These are phyloP conservation scores for Colletotrichum aenigma DNA, from an alignment of 2,329 filamentous ascomycete genomes.

Conservation along the genomic window DNA sequence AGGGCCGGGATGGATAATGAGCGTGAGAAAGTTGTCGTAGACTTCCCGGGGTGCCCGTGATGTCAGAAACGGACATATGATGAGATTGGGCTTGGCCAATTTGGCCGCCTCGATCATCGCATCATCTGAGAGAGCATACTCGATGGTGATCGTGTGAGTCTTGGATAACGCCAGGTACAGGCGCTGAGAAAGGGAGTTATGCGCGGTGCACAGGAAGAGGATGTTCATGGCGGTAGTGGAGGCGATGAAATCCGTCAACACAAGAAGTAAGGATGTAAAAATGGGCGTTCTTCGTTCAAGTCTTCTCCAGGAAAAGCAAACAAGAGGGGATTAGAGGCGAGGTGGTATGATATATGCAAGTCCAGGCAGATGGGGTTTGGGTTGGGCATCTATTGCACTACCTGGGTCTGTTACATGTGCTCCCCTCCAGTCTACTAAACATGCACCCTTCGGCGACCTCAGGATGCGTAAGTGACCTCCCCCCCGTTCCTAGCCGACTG, in stretches of 20 bases:
- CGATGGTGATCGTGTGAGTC: conserved; percentile 40
- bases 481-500: neutral
- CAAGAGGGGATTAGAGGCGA: neutral
- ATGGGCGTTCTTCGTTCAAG: neutral
- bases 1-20: conserved; percentile 45
- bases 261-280: neutral
- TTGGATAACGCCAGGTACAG: conserved; percentile 38
- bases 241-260: neutral
- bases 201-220: conserved; percentile 48
- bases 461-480: neutral
- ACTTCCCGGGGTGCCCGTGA: conserved; percentile 38
- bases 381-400: neutral
- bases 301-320: neutral
- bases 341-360: conserved; percentile 7
- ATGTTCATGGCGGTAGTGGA: conserved; percentile 38
- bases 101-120: conserved; percentile 41
- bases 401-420: neutral
- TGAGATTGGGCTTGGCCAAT: conserved; percentile 39
- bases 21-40: conserved; percentile 39
- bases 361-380: neutral
- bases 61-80: conserved; percentile 47
- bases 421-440: neutral
- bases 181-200: conserved; percentile 46
- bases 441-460: conserved; percentile 4
- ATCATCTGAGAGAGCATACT: conserved; percentile 37